Conservation (phyloP, 2,329 filamentous ascomycete genomes). For the Lachnellula occidentalis region DNA sequence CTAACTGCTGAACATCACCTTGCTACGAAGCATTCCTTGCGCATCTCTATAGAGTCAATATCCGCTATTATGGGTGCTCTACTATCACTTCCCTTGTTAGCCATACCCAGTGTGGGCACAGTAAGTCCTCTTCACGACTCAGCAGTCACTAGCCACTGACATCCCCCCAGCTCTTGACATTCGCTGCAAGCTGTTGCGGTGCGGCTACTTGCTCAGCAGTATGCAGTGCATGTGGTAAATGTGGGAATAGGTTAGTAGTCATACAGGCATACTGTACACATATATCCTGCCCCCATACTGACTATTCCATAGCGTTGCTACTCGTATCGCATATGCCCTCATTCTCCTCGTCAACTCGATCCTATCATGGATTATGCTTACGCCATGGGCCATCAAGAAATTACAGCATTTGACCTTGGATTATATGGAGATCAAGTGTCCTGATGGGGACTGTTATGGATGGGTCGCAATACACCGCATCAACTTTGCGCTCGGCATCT, state of each 20-base stretch:
- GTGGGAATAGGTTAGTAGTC: conserved; percentile 73
- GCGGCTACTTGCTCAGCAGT: conserved; percentile 95
- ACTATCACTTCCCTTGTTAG: conserved; percentile 83
- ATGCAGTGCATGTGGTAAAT: conserved; percentile 93
- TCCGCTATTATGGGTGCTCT: conserved; percentile 71
- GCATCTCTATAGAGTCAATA: neutral
- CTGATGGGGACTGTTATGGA: conserved; percentile 85
- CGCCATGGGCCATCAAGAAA: conserved; percentile 95
- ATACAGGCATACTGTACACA: neutral
- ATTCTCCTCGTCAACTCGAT: conserved; percentile 96
- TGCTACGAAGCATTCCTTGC: neutral
- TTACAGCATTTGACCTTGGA: conserved; percentile 86
- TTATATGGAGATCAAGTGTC: conserved; percentile 92
- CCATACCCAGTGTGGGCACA: conserved; percentile 77
- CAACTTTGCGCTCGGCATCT: conserved; percentile 93
- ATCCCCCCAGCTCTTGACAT: conserved; percentile 59
- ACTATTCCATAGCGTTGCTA: conserved; percentile 66
- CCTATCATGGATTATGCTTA: conserved; percentile 98
- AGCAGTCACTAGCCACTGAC: conserved; percentile 11
- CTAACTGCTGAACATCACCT: neutral
- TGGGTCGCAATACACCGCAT: conserved; percentile 96
- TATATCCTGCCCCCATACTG: neutral
- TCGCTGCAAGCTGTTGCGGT: conserved; percentile 87
- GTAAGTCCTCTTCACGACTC: conserved; percentile 50
- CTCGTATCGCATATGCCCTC: conserved; percentile 91